Conservation (phyloP, 1,284 basidiomycete species). For the Cutaneotrichosporon sp. region DNA sequence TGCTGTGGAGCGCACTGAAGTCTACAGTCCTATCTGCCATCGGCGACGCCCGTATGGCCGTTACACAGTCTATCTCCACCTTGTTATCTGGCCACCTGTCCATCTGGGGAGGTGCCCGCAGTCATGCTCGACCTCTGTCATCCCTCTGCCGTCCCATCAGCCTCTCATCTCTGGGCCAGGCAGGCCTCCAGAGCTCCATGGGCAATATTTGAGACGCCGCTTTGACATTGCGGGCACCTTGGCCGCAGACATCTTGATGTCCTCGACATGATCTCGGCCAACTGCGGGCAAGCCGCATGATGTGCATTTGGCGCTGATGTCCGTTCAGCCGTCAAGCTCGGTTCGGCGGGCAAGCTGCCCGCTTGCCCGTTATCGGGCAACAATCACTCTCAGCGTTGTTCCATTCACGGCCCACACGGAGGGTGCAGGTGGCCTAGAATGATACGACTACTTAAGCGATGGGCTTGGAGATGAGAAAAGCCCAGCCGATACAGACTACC, state of each 20-base stretch:
- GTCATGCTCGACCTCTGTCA: background rate
- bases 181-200: too few species aligned
- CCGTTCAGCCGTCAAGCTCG: background rate
- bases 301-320: background rate
- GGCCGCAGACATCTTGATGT: background rate
- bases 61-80: too few species aligned
- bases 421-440: background rate
- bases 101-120: too few species aligned
- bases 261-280: background rate
- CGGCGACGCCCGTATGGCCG: too few species aligned
- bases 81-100: too few species aligned
- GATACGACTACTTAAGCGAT: background rate
- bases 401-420: background rate
- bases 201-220: background rate
- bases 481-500: background rate
- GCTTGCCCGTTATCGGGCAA: conserved; percentile 4
- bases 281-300: background rate
- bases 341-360: conserved; percentile 2
- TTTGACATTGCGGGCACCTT: background rate
- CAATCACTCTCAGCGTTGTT: background rate
- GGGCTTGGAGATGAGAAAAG: background rate
- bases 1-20: too few species aligned
- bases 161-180: too few species aligned
- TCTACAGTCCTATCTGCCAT: too few species aligned
- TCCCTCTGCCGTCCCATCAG: background rate